Percentiles rank a stretch among this genome's conserved stretches.
Evolutionary conservation across 116 monocot genomes (phyloP).

Genomic region (Phalaenopsis hybrid): DNA sequence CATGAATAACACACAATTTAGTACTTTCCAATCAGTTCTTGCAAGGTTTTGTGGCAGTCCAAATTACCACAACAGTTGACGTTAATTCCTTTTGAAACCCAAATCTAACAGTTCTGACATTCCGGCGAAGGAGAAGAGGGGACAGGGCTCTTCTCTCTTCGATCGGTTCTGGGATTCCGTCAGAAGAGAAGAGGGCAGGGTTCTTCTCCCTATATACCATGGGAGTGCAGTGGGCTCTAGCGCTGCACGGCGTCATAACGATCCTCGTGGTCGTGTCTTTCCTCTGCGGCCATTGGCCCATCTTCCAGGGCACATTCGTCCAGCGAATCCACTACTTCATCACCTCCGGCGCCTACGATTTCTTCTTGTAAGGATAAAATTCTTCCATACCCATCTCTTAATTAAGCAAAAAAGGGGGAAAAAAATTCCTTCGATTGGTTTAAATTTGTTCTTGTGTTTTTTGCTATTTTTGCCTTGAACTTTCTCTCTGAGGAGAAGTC

Average conservation of each 20-base stretch:
- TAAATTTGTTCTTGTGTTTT: not conserved
- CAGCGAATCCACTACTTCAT: constrained; percentile 72
- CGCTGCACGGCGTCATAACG: constrained; percentile 52
- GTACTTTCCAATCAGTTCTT: not conserved
- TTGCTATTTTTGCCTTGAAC: not conserved
- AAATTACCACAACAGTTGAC: not conserved
- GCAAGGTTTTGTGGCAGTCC: not conserved
- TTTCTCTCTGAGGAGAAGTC: not conserved
- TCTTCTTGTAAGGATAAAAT: constrained; percentile 44
- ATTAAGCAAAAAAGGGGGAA: not conserved
- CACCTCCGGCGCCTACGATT: constrained; percentile 82
- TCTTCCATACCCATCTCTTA: not conserved
- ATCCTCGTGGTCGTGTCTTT: constrained; percentile 59
- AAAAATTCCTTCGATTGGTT: not conserved
- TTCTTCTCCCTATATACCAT: constrained; percentile 9
- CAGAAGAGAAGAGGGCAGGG: not conserved
- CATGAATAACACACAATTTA: not conserved
- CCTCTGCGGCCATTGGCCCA: constrained; percentile 92
- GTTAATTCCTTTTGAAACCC: not conserved
- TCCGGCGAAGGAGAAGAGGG: too few species aligned
- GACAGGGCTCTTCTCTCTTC: not conserved
- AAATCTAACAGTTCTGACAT: too few species aligned
- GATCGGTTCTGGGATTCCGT: not conserved
- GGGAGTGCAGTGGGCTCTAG: constrained; percentile 68
- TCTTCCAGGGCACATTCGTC: constrained; percentile 73